Conservation (phyloP, 768 basidiomycete genomes). For the Suillus alpinus region DNA sequence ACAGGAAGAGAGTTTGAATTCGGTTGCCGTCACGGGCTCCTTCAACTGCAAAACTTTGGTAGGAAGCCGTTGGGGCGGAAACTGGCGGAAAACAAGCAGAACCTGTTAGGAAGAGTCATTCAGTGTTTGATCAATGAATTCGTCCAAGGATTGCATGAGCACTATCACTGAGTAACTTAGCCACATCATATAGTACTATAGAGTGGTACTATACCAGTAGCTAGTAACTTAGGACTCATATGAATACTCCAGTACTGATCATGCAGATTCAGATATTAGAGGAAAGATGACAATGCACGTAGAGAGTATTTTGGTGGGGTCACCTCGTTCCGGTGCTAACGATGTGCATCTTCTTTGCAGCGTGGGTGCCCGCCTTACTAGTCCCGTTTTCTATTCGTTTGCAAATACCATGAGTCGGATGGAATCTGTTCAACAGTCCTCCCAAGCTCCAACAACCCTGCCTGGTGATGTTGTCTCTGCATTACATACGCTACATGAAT, state of each 20-base stretch:
- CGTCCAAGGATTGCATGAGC: not conserved
- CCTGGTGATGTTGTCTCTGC: constrained; percentile 29
- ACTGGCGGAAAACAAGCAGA: no score
- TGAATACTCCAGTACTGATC: no score
- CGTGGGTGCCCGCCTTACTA: no score
- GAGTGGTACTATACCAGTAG: no score
- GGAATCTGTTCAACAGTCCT: constrained; percentile 18
- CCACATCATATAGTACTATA: not conserved
- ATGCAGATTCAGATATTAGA: not conserved
- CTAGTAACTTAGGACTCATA: not conserved
- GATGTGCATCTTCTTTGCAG: not conserved
- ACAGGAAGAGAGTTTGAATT: not conserved
- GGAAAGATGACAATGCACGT: not conserved
- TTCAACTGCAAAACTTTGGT: no score
- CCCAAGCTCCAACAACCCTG: constrained; percentile 17
- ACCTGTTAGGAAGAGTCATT: no score
- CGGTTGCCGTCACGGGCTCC: not conserved
- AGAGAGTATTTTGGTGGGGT: no score
- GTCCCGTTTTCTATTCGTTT: not conserved
- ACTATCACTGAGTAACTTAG: not conserved
- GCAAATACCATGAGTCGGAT: constrained; percentile 25
- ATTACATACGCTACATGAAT: constrained; percentile 27
- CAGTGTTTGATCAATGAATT: no score
- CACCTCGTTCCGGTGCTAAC: not conserved
- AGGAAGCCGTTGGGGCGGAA: no score